Conservation (phyloP, 305 asterid species). For the Fraxinus angustifolia region DNA sequence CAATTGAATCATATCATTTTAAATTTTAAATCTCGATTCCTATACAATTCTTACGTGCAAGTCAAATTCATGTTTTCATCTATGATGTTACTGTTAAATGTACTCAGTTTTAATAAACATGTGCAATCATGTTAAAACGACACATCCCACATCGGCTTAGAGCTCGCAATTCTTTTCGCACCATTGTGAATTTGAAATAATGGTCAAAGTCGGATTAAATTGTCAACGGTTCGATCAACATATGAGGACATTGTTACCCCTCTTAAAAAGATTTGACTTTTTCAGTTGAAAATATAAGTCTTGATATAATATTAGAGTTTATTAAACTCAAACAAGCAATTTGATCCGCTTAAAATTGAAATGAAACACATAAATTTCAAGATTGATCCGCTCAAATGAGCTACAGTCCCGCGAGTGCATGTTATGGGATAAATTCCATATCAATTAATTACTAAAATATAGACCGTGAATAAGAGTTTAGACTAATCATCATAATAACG, state of each 20-base stretch:
- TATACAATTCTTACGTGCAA: no score
- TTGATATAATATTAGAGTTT: not conserved
- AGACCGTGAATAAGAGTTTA: no score
- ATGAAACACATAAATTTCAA: not conserved
- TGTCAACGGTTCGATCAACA: not conserved
- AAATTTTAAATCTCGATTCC: no score
- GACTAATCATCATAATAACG: no score
- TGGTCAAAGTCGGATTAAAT: not conserved
- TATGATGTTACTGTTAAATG: not conserved
- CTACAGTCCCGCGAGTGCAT: not conserved
- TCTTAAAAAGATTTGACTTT: no score
- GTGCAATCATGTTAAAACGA: not conserved
- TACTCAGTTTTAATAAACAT: not conserved
- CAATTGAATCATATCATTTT: not conserved
- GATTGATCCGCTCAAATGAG: not conserved
- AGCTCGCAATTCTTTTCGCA: not conserved
- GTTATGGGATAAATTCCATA: not conserved
- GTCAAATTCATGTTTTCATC: not conserved
- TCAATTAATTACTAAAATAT: no score
- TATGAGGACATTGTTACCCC: not conserved
- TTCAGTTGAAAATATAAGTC: not conserved
- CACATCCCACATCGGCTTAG: not conserved
- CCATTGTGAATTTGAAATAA: not conserved
- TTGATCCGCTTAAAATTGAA: not conserved
- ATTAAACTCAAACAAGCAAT: not conserved